Evolutionary conservation across 1,139 yeast genomes (phyloP).

Genomic region (Kluyveromyces sp.): DNA sequence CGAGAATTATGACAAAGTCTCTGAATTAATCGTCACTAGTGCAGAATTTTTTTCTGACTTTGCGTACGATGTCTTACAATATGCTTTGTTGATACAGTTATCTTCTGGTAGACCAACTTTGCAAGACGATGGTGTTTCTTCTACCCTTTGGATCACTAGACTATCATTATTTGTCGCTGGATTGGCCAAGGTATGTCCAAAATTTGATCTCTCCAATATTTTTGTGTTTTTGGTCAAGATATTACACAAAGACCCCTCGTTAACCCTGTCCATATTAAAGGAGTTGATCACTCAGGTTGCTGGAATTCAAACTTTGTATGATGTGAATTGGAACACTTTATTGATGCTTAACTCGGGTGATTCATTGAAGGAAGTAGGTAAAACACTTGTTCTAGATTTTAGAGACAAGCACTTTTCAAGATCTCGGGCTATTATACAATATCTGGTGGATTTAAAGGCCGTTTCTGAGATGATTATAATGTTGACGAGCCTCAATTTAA

Average conservation of each 20-base stretch:
- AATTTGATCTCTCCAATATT: slow-evolving; percentile 50
- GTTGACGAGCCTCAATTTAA: slow-evolving; percentile 46
- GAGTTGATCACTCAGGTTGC: slow-evolving; percentile 73
- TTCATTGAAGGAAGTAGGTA: slow-evolving; percentile 49
- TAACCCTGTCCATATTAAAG: slow-evolving; percentile 61
- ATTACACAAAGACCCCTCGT: slow-evolving; percentile 52
- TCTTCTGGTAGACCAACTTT: slow-evolving; percentile 61
- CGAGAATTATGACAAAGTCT: slow-evolving; percentile 88
- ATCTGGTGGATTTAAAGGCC: slow-evolving; percentile 42
- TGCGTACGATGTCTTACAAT: slow-evolving; percentile 83
- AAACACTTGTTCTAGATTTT: slow-evolving; percentile 56
- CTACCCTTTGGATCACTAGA: slow-evolving; percentile 80
- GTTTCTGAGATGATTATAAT: slow-evolving; percentile 60
- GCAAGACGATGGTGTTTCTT: slow-evolving; percentile 76
- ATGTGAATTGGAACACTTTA: slow-evolving; percentile 43
- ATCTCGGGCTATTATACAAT: slow-evolving; percentile 46
- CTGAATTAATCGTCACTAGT: slow-evolving; percentile 69
- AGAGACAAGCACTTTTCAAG: slow-evolving; percentile 44
- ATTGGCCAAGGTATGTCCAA: slow-evolving; percentile 47
- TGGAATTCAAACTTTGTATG: slow-evolving; percentile 56
- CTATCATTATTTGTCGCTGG: slow-evolving; percentile 62
- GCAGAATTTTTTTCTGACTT: slow-evolving; percentile 70
- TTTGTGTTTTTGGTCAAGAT: slow-evolving; percentile 57
- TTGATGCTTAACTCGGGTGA: slow-evolving; percentile 62
- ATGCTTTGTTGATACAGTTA: slow-evolving; percentile 64